Conservation (phyloP, 805 yeast genomes). For the Yarrowia divulgata region DNA sequence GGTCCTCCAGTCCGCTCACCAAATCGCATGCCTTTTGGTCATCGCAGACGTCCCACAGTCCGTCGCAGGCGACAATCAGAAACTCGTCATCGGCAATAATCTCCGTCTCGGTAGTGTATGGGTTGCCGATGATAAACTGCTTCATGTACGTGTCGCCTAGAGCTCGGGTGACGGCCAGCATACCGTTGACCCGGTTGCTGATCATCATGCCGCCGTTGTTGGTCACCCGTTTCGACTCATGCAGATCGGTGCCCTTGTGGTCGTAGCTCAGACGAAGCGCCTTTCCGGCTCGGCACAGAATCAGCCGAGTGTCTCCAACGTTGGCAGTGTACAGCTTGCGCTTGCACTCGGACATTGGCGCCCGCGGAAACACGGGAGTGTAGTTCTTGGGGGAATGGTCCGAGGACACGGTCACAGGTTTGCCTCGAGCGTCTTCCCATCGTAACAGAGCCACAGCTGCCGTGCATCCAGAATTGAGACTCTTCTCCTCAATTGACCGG, state of each 20-base stretch:
- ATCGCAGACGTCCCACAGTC: conserved; percentile 92
- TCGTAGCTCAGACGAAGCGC: conserved; percentile 87
- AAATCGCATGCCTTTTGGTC: conserved; percentile 85
- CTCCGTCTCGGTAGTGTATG: conserved; percentile 89
- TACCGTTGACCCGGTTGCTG: conserved; percentile 93
- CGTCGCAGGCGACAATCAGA: conserved; percentile 92
- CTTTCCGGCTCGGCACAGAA: conserved; percentile 73
- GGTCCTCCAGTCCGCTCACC: conserved; percentile 62
- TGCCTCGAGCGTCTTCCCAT: conserved; percentile 63
- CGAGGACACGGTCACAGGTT: conserved; percentile 39
- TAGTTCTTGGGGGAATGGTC: conserved; percentile 28
- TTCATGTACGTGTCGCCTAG: conserved; percentile 94
- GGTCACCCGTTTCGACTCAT: conserved; percentile 78
- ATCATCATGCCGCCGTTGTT: conserved; percentile 85
- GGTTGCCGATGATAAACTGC: conserved; percentile 84
- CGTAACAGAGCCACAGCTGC: conserved; percentile 92
- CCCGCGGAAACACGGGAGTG: neutral
- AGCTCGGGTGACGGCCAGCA: conserved; percentile 91
- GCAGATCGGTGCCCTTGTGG: conserved; percentile 85
- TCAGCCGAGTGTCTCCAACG: conserved; percentile 91
- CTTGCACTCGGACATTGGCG: conserved; percentile 9
- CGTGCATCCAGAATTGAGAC: conserved; percentile 84
- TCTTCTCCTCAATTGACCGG: conserved; percentile 62
- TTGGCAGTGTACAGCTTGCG: conserved; percentile 91
- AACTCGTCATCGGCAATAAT: conserved; percentile 72